Evolutionary conservation across 345 rosid species (phyloP), one percentile per base, ranked within the genome.

Genomic region (Aquilaria sinensis): DNA sequence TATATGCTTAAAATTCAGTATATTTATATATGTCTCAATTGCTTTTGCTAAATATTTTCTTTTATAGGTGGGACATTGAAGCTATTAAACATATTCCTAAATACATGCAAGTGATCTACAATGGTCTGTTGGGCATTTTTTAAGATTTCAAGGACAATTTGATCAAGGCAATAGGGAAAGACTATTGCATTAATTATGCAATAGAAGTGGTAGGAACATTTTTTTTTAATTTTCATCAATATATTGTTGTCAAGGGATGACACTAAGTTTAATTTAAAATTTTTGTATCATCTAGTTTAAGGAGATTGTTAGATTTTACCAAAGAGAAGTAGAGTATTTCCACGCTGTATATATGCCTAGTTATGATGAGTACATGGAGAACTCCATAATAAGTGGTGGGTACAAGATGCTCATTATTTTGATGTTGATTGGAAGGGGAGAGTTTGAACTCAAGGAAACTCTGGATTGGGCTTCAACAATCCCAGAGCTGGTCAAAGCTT

Each of bases 61-160:
- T 48, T 14, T 49, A 31, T 50, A 72, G 74, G 74, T 72, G 80
- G 74, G 68, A 65, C 31, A 47, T 46, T 0, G 34, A 8, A 10
- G 56, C 66, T 45, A 30, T 45, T 9, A 49, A 66, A 16, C n/a
- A 67, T 10, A 54, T 72, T 0, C 72, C 72, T 3, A 71, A 64
- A 23, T 70, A 70, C 54, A 75, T 77, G 80, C 68, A 79, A 52
- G 8, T 73, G 1, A 66, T 49, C 11, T 82, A 63, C 54, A 9
- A 43, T 10, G 69, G 74, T 4, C 66, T 82, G 2, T 53, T 58
- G 4, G 72, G 63, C 60, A 31, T 73, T 46, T 69, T 73, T 14
- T 51, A 56, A 14, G 81, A 72, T 50, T 58, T 60, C 11, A 73
- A 67, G 12, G 55, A 68, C 0, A 65, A 61, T 37, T 9, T 37